A percentile compares a stretch with the other conserved stretches of the same genome.
phyloP scores from a whole-genome alignment of 1,284 basidiomycete species.

The Ustilago nuda region DNA sequence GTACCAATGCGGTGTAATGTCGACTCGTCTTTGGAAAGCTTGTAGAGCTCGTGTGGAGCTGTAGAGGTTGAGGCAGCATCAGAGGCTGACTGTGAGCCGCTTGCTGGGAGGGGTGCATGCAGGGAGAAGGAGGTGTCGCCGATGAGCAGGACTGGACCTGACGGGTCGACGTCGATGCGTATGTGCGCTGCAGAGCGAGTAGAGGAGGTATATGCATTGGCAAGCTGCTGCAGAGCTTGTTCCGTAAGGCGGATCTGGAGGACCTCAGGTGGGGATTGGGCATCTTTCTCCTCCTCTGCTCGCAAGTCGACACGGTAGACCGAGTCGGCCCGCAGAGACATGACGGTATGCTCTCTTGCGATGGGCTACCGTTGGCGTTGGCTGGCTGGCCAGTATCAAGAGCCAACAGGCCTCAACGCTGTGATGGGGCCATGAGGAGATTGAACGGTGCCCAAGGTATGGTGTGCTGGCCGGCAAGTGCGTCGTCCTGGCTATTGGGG shows the following conservation, averaged over 20 bases:
- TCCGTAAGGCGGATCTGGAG: constrained; percentile 42
- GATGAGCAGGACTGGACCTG: constrained; percentile 30
- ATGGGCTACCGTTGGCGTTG: background rate
- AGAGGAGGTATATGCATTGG: constrained; percentile 10
- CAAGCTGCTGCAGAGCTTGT: constrained; percentile 37
- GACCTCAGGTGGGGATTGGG: constrained; percentile 18
- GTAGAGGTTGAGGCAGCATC: constrained; percentile 23
- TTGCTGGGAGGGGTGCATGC: constrained; percentile 28
- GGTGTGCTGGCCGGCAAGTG: too few species aligned
- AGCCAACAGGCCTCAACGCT: too few species aligned
- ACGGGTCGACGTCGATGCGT: constrained; percentile 27
- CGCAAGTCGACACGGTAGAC: constrained; percentile 35
- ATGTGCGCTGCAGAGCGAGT: constrained; percentile 6
- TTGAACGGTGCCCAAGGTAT: too few species aligned
- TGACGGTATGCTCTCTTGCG: background rate
- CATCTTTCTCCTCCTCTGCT: background rate
- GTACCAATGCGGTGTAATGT: constrained; percentile 31
- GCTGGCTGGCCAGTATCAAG: too few species aligned
- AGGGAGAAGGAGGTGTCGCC: constrained; percentile 26
- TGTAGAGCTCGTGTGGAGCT: constrained; percentile 40
- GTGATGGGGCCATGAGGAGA: too few species aligned
- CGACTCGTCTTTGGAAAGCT: constrained; percentile 42
- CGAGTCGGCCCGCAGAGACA: constrained; percentile 38
- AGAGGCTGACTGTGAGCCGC: background rate
- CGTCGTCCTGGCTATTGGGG: too few species aligned